phyloP scores from a whole-genome alignment of 73 alveolate species.

The Paramecium primaurelia region DNA sequence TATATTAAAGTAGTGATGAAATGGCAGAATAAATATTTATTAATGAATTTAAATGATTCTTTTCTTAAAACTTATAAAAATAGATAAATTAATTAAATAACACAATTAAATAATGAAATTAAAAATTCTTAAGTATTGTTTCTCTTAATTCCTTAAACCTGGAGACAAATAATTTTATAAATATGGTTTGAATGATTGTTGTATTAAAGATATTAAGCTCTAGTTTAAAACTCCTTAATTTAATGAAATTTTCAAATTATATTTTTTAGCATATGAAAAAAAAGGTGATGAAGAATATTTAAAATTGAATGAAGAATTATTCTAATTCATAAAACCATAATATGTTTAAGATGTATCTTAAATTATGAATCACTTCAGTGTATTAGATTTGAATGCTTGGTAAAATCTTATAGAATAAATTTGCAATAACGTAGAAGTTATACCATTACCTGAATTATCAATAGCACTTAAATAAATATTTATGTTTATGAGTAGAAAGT shows the following conservation, averaged over 20 bases:
- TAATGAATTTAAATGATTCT: neutral
- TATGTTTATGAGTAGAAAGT: neutral
- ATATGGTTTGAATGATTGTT: neutral
- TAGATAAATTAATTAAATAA: neutral
- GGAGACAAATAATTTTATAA: neutral
- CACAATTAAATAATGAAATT: neutral
- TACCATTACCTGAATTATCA: neutral
- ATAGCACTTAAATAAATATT: neutral
- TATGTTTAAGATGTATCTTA: neutral
- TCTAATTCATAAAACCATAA: neutral
- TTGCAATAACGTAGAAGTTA: neutral
- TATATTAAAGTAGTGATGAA: neutral
- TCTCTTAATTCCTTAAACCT: neutral
- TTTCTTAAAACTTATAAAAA: neutral
- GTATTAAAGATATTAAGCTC: neutral
- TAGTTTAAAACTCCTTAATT: neutral
- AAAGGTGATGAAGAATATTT: neutral
- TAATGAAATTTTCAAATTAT: neutral
- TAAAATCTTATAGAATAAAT: neutral
- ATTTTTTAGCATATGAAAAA: neutral
- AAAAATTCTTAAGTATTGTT: neutral
- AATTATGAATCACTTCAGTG: neutral
- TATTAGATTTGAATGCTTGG: neutral
- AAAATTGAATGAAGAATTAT: neutral
- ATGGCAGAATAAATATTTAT: slow-evolving; percentile 38